These are phyloP conservation scores for Zizania latifolia DNA, from an alignment of 176 grass and related monocot species.

Conservation along the genomic window DNA sequence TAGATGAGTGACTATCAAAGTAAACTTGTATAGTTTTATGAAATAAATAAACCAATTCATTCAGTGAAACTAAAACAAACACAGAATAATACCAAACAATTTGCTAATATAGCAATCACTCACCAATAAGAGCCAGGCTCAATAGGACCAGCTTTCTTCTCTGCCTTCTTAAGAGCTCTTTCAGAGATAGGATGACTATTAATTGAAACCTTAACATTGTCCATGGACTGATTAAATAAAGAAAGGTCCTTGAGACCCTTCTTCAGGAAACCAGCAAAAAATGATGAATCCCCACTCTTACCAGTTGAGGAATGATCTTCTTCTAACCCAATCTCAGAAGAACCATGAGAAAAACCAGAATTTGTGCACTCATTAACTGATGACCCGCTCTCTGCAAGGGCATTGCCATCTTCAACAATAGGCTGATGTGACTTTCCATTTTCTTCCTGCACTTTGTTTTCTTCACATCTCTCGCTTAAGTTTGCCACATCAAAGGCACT, in stretches of 20 bases:
- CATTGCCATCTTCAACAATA: conserved; percentile 40
- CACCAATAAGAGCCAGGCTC: conserved; percentile 94
- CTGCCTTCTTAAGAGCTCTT: conserved; percentile 79
- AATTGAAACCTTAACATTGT: conserved; percentile 66
- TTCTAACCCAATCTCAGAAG: conserved; percentile 51
- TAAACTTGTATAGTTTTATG: neutral
- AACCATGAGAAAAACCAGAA: conserved; percentile 66
- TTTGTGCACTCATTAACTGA: conserved; percentile 53
- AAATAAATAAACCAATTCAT: conserved; percentile 8
- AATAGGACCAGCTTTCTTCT: conserved; percentile 81
- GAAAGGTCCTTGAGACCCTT: conserved; percentile 64
- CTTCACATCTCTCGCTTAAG: conserved; percentile 26
- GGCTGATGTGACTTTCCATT: conserved; percentile 12
- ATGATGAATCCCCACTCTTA: conserved; percentile 69
- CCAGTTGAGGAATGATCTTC: conserved; percentile 56
- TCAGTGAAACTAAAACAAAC: conserved; percentile 4
- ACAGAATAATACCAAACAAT: neutral
- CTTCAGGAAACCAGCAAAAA: conserved; percentile 79
- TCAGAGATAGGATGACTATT: conserved; percentile 91
- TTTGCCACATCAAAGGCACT: conserved; percentile 14
- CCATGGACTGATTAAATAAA: conserved; percentile 60
- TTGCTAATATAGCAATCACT: conserved; percentile 20
- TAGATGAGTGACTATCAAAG: neutral
- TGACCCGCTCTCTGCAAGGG: conserved; percentile 41
- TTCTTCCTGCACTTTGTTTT: conserved; percentile 31